phyloP scores from a whole-genome alignment of 1,139 yeast genomes.

The Yamadazyma sp. region DNA sequence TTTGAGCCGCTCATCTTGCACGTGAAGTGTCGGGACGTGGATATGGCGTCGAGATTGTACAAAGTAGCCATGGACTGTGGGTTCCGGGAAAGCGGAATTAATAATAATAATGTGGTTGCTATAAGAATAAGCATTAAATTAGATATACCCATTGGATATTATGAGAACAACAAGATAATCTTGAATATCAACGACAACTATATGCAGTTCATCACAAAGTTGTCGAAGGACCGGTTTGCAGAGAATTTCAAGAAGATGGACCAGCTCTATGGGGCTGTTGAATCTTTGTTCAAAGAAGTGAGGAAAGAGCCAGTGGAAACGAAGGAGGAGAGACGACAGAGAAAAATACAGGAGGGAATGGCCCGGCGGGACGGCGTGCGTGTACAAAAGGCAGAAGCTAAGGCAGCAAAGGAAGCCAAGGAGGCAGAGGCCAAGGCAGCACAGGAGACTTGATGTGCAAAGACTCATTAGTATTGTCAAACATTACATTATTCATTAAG shows the following conservation, averaged over 20 bases:
- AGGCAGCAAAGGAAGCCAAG: constrained; percentile 7
- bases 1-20: constrained; percentile 85
- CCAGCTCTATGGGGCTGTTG: constrained; percentile 46
- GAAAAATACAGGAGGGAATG: constrained; percentile 64
- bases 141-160: constrained; percentile 71
- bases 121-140: constrained; percentile 69
- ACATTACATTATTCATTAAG: too few species aligned
- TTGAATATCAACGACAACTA: constrained; percentile 52
- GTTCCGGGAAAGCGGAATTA: constrained; percentile 84
- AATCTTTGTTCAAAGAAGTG: constrained; percentile 17
- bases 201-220: constrained; percentile 44
- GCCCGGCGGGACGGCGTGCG: constrained; percentile 42
- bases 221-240: constrained; percentile 57
- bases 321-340: constrained; percentile 55
- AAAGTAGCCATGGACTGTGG: constrained; percentile 81
- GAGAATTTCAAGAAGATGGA: constrained; percentile 62
- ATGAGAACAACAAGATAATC: constrained; percentile 28
- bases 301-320: constrained; percentile 22
- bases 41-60: constrained; percentile 60
- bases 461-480: too few species aligned
- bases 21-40: constrained; percentile 68
- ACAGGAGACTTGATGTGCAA: too few species aligned
- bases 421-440: neutral
- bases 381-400: constrained; percentile 21
- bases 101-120: constrained; percentile 76